Base-by-base conservation (phyloP, 2,329 filamentous ascomycete genomes). In the Xylariaceae sp. region DNA sequence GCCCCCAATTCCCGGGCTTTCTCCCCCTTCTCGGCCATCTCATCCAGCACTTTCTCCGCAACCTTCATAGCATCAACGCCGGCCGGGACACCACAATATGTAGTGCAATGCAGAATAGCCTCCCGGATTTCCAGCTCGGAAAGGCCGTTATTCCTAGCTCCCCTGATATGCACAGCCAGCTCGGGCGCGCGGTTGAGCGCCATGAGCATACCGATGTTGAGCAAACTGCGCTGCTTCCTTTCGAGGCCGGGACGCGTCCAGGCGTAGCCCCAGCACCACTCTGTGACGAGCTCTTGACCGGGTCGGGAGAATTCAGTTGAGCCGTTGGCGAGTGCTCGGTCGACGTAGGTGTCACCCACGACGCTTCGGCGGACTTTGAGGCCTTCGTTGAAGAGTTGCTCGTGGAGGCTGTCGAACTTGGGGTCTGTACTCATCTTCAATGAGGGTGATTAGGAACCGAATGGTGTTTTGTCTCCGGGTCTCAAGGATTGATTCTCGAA, bases 191-290 rank as follows among this genome's bases (percentile, higher is more conserved):
- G 73, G 61, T 85, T 85, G 57, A 85, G 72, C 2, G 81, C 81
- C 59, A 70, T 69, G 30, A 71, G 76, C 78, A 87, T 85, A 45
- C 78, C 82, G 45, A 86, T 80, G 65, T 86, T 86, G 49, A 87
- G 70, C 51, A 87, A 72, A 49, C 76, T 80, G 44, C 84, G 76
- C 60, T 82, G 78, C 66, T 85, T 83, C 55, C 78, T 76, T 34
- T 80, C 76, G 8, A 87, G 75, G 0, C 83, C 84, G 0, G 81
- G 82, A 7, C 84, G 77, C 3, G 79, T 79, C 84, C 84, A 87
- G 22, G 79, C 77, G 54, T 76, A 76, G 13, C 83, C 83, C 84
- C 83, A 87, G 70, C 79, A 81, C 65, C 75, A 80, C 68, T 86
- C 83, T 0, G 83, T 85, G 1, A 84, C 77, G 36, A 84, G 73